phyloP scores from a whole-genome alignment of 495 filamentous ascomycete genomes.

The Xylaria cubensis region DNA sequence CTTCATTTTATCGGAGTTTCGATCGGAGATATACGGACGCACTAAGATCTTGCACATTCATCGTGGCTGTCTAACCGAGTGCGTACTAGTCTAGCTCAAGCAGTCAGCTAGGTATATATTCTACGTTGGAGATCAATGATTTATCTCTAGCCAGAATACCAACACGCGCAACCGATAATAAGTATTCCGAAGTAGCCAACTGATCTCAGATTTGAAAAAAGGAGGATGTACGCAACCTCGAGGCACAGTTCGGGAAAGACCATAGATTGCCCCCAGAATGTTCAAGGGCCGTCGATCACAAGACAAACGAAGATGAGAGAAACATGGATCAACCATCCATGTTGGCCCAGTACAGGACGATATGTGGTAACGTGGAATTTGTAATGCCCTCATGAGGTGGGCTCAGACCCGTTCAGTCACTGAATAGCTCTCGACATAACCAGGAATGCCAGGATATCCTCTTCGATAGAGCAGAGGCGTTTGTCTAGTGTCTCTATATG shows the following conservation, averaged over 20 bases:
- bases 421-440: background rate
- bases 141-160: background rate
- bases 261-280: background rate
- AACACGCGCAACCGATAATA: background rate
- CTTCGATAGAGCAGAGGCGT: background rate
- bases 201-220: background rate
- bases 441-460: background rate
- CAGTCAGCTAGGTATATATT: background rate
- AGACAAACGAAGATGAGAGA: background rate
- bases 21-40: conserved; percentile 16
- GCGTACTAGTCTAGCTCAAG: background rate
- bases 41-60: conserved; percentile 4
- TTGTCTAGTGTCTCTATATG: background rate
- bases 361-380: background rate
- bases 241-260: background rate
- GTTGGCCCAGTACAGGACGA: background rate
- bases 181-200: background rate
- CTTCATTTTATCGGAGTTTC: conserved; percentile 20
- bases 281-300: background rate
- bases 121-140: background rate
- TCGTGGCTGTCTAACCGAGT: conserved; percentile 3
- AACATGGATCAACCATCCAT: background rate
- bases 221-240: background rate
- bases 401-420: background rate
- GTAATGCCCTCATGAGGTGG: background rate